Percentiles rank a stretch among this genome's conserved stretches.
Evolutionary conservation across 2,329 filamentous ascomycete species (phyloP).

Genomic region (Magnaporthiopsis incrustans): DNA sequence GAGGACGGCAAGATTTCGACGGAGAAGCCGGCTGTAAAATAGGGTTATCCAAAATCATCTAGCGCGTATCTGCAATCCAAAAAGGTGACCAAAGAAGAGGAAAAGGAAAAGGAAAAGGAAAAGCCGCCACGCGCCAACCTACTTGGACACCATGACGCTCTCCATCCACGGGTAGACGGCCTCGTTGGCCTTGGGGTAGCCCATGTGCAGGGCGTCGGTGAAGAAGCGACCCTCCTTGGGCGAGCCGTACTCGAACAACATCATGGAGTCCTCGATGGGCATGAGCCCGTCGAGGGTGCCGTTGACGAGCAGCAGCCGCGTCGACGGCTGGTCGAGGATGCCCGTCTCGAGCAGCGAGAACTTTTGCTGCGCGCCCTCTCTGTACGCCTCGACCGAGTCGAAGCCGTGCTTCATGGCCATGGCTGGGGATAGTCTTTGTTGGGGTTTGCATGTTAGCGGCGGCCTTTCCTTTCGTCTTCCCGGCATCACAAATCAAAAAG

Average conservation of each 20-base stretch:
- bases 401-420: slow-evolving; percentile 58
- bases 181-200: slow-evolving; percentile 52
- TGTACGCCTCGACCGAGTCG: slow-evolving; percentile 44
- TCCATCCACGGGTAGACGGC: slow-evolving; percentile 57
- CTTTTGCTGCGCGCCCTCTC: slow-evolving; percentile 45
- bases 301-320: slow-evolving; percentile 52
- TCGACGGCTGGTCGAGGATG: slow-evolving; percentile 46
- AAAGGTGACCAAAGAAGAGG: no score
- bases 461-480: not conserved
- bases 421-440: slow-evolving; percentile 38
- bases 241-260: slow-evolving; percentile 55
- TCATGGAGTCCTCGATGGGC: slow-evolving; percentile 59
- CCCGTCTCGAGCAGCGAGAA: slow-evolving; percentile 56
- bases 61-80: no score
- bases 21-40: slow-evolving; percentile 29
- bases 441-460: slow-evolving; percentile 1
- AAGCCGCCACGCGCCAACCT: not conserved
- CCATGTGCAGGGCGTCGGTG: slow-evolving; percentile 55
- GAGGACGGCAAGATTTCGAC: slow-evolving; percentile 52
- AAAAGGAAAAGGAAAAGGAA: not conserved
- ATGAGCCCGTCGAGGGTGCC: slow-evolving; percentile 57
- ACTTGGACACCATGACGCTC: slow-evolving; percentile 33
- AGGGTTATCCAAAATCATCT: no score
- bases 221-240: slow-evolving; percentile 62
- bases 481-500: no score